Percentiles rank a stretch among this genome's conserved stretches.
Conservation (phyloP, 768 basidiomycete genomes). For the Trametes meyenii region DNA sequence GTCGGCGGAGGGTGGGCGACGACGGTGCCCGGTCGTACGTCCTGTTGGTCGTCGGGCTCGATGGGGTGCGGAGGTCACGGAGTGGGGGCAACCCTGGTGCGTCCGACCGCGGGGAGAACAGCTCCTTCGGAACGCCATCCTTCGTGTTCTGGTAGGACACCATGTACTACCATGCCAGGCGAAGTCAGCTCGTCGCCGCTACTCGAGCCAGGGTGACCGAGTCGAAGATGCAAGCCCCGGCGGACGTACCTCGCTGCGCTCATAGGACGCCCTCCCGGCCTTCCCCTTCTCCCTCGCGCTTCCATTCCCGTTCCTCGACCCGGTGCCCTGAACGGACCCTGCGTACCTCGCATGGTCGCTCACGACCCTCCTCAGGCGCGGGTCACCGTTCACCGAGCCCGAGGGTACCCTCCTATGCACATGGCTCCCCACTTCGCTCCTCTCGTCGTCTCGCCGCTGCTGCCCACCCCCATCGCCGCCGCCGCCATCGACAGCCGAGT, state of each 20-base stretch:
- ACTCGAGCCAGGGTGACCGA: neutral
- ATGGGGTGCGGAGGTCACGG: constrained; percentile 15
- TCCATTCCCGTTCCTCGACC: constrained; percentile 7
- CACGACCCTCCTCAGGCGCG: constrained; percentile 23
- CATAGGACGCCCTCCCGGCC: constrained; percentile 24
- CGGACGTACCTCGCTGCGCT: constrained; percentile 34
- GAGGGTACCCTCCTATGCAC: constrained; percentile 22
- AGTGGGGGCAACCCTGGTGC: neutral
- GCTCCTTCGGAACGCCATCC: constrained; percentile 13
- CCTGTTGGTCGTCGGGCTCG: constrained; percentile 19
- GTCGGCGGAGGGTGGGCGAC: constrained; percentile 24
- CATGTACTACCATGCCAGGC: constrained; percentile 29
- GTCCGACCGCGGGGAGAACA: constrained; percentile 27
- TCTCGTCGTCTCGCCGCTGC: neutral
- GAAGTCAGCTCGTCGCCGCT: neutral
- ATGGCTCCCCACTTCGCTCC: constrained; percentile 30
- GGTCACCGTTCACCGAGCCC: constrained; percentile 10
- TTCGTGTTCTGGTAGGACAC: constrained; percentile 29
- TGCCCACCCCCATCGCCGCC: neutral
- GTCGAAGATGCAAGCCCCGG: neutral
- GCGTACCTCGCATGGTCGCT: constrained; percentile 19
- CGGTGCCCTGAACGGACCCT: constrained; percentile 6
- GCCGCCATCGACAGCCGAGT: constrained; percentile 1
- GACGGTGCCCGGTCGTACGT: constrained; percentile 14
- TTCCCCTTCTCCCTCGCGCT: constrained; percentile 7